Evolutionary conservation across 805 yeast species (phyloP).

Genomic region (Candida andamanensis): DNA sequence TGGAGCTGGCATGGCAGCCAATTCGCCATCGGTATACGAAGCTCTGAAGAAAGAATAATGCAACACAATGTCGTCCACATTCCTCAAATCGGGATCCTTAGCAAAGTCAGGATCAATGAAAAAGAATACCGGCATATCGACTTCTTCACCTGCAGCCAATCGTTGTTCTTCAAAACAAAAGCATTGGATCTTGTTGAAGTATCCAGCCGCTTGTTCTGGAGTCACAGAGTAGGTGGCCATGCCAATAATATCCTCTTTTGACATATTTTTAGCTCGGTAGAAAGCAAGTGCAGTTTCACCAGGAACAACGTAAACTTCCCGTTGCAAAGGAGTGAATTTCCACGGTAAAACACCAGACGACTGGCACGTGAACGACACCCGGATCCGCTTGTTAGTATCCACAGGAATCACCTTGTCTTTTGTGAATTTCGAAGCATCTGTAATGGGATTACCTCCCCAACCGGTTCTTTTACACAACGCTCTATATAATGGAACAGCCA

Average conservation of each 20-base stretch:
- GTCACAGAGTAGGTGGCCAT: constrained; percentile 98
- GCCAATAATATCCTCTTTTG: constrained; percentile 89
- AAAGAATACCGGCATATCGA: constrained; percentile 95
- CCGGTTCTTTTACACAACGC: constrained; percentile 93
- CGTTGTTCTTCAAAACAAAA: constrained; percentile 97
- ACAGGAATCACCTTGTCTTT: constrained; percentile 86
- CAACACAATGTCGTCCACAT: constrained; percentile 81
- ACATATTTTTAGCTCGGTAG: constrained; percentile 81
- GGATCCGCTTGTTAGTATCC: constrained; percentile 73
- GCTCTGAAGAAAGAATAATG: constrained; percentile 90
- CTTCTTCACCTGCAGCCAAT: constrained; percentile 91
- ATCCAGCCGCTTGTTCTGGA: constrained; percentile 94
- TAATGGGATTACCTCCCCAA: constrained; percentile 92
- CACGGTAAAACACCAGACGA: constrained; percentile 89
- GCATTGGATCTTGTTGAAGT: constrained; percentile 95
- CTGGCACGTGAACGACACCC: constrained; percentile 86
- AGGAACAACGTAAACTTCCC: constrained; percentile 87
- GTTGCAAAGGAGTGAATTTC: constrained; percentile 91
- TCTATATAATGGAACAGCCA: constrained; percentile 89
- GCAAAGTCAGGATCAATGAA: constrained; percentile 33
- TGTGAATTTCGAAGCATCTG: constrained; percentile 75
- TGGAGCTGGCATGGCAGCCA: constrained; percentile 26
- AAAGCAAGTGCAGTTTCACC: constrained; percentile 98
- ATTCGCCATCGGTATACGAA: constrained; percentile 36
- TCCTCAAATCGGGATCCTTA: constrained; percentile 71